Evolutionary conservation across 768 basidiomycete species (phyloP).

Genomic region (Leccinum variicolor): DNA sequence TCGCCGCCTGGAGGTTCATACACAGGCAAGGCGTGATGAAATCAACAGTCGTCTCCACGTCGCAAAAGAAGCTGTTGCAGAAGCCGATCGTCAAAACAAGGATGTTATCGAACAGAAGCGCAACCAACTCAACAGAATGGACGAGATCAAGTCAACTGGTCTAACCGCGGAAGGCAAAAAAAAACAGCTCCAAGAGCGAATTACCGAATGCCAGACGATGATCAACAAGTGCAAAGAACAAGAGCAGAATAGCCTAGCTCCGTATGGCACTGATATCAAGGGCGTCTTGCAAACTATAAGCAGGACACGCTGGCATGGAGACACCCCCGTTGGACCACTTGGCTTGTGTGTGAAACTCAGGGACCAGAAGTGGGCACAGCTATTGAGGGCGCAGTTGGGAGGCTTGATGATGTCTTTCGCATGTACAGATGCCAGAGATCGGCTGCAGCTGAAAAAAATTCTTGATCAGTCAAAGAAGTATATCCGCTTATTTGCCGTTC

Average conservation of each 20-base stretch:
- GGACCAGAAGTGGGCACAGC: conserved; percentile 60
- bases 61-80: conserved; percentile 38
- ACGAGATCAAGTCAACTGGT: conserved; percentile 36
- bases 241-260: conserved; percentile 55
- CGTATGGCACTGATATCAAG: conserved; percentile 64
- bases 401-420: conserved; percentile 64
- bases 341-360: conserved; percentile 74
- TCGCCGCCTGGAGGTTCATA: conserved; percentile 49
- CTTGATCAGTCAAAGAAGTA: conserved; percentile 62
- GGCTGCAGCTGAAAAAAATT: conserved; percentile 51
- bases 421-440: conserved; percentile 68
- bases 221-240: conserved; percentile 47
- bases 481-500: conserved; percentile 26
- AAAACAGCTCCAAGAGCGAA: conserved; percentile 35
- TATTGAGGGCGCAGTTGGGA: conserved; percentile 65
- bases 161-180: conserved; percentile 31
- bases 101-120: conserved; percentile 34
- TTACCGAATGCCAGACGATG: conserved; percentile 47
- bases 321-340: conserved; percentile 72
- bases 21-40: conserved; percentile 61
- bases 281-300: conserved; percentile 52
- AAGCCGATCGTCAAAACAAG: conserved; percentile 35
- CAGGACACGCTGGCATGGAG: conserved; percentile 57
- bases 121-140: conserved; percentile 28
- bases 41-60: conserved; percentile 47